Evolutionary conservation across 2,329 filamentous ascomycete genomes (phyloP).

Genomic region (Rachicladosporium sp.): DNA sequence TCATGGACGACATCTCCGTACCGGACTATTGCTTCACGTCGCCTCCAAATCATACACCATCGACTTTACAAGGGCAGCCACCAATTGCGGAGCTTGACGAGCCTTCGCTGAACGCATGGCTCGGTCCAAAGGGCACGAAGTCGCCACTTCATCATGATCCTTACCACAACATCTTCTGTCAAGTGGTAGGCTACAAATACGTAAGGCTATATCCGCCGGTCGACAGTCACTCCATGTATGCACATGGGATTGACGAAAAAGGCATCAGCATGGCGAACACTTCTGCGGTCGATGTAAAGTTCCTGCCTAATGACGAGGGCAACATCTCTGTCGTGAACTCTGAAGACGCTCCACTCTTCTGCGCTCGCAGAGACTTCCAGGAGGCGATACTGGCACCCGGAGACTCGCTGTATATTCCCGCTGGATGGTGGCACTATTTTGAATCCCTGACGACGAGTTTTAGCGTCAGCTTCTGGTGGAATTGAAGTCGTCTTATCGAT

Average conservation of each 20-base stretch:
- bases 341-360: slow-evolving; percentile 41
- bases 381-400: slow-evolving; percentile 72
- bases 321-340: slow-evolving; percentile 13
- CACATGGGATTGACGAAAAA: slow-evolving; percentile 46
- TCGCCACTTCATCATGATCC: slow-evolving; percentile 89
- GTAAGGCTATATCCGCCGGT: slow-evolving; percentile 70
- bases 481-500: too few relatives aligned
- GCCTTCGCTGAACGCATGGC: slow-evolving; percentile 80
- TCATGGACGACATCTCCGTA: slow-evolving; percentile 62
- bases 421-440: slow-evolving; percentile 98
- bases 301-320: not conserved
- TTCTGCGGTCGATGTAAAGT: slow-evolving; percentile 56
- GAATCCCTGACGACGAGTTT: slow-evolving; percentile 74
- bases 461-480: slow-evolving; percentile 97
- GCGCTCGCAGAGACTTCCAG: slow-evolving; percentile 45
- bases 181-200: slow-evolving; percentile 85
- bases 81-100: slow-evolving; percentile 26
- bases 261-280: slow-evolving; percentile 92
- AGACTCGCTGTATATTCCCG: slow-evolving; percentile 77
- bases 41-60: slow-evolving; percentile 35
- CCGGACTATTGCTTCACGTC: slow-evolving; percentile 76
- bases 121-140: slow-evolving; percentile 76
- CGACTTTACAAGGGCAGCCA: slow-evolving; percentile 23
- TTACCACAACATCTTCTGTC: slow-evolving; percentile 83
- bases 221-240: slow-evolving; percentile 46